Conservation (phyloP, 345 rosid genomes). For the Pseudoturritis turrita region DNA sequence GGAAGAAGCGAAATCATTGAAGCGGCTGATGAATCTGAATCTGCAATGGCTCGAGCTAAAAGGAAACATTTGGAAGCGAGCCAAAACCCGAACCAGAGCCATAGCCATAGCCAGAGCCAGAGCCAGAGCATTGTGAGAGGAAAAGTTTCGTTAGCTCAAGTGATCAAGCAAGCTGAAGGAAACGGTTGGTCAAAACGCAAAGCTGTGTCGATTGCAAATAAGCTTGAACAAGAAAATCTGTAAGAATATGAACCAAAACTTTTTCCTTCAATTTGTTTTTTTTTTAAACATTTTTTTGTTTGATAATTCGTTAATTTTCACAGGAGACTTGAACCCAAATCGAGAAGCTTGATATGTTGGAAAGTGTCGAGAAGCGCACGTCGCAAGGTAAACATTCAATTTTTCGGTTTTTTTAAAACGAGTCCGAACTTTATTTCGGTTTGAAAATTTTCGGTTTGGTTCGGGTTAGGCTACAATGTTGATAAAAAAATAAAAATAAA, state of each 20-base stretch:
- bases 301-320: conserved; percentile 5
- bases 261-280: neutral
- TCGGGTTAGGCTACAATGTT: too few relatives aligned
- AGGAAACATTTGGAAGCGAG: conserved; percentile 44
- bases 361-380: conserved; percentile 59
- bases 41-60: conserved; percentile 33
- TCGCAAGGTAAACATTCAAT: conserved; percentile 54
- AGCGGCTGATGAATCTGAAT: conserved; percentile 34
- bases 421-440: too few relatives aligned
- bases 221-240: conserved; percentile 96
- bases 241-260: conserved; percentile 32
- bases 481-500: too few relatives aligned
- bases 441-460: too few relatives aligned
- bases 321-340: conserved; percentile 90
- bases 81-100: conserved; percentile 26
- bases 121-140: conserved; percentile 84
- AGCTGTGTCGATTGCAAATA: conserved; percentile 85
- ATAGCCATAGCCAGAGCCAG: conserved; percentile 58
- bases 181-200: conserved; percentile 77
- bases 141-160: conserved; percentile 84
- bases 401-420: too few relatives aligned
- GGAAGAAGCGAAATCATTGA: conserved; percentile 76
- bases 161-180: conserved; percentile 88
- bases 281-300: neutral
- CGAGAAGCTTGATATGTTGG: conserved; percentile 93